Percentiles rank a stretch among this genome's conserved stretches.
Evolutionary conservation across 2,329 filamentous ascomycete genomes (phyloP).

Genomic region (Aspergillus felis): DNA sequence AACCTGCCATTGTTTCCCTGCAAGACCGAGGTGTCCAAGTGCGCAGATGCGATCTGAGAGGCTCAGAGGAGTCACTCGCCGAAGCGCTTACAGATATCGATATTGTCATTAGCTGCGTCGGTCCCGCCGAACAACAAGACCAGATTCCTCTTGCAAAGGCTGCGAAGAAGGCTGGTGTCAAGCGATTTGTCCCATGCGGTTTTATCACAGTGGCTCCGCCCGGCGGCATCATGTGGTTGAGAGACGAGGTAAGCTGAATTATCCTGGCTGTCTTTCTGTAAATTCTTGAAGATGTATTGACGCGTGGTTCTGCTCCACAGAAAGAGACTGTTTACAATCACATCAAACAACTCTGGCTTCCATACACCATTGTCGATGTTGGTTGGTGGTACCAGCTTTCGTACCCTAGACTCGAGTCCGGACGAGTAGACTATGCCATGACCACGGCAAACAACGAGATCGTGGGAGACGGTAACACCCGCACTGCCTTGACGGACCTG

Average conservation of each 20-base stretch:
- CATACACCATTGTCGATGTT: conserved; percentile 56
- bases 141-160: conserved; percentile 49
- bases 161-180: conserved; percentile 47
- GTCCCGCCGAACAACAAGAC: conserved; percentile 31
- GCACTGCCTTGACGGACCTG: conserved; percentile 46
- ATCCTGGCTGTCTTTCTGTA: not conserved
- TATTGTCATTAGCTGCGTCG: conserved; percentile 45
- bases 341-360: conserved; percentile 46
- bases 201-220: conserved; percentile 47
- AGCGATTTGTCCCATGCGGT: conserved; percentile 51
- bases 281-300: not conserved
- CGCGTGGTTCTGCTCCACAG: conserved; percentile 16
- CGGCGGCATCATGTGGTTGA: conserved; percentile 42
- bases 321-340: conserved; percentile 52
- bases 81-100: conserved; percentile 42
- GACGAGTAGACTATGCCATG: conserved; percentile 44
- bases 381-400: conserved; percentile 57
- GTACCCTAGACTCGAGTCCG: conserved; percentile 44
- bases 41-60: conserved; percentile 42
- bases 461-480: conserved; percentile 44
- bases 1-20: conserved; percentile 42
- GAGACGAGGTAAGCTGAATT: conserved; percentile 33
- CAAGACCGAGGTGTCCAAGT: conserved; percentile 43
- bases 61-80: conserved; percentile 40
- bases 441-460: conserved; percentile 36